A percentile compares a stretch with the other conserved stretches of the same genome.
phyloP scores from a whole-genome alignment of 2,329 filamentous ascomycete species.

The Ceratocystis alfenasii region DNA sequence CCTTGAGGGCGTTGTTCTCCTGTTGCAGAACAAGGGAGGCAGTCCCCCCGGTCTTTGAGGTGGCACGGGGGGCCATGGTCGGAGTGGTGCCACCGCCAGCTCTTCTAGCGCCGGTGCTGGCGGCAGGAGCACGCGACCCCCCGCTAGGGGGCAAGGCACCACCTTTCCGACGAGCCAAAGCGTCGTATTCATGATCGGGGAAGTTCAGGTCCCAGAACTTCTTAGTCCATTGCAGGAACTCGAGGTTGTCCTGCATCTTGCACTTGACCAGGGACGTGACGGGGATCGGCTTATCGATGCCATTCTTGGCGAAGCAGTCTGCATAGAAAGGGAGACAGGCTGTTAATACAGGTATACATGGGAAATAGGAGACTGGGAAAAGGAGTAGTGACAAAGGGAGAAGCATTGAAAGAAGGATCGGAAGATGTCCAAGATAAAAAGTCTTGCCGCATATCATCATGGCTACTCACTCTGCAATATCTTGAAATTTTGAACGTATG shows the following conservation, averaged over 20 bases:
- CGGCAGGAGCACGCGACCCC: constrained; percentile 38
- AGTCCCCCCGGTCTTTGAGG: constrained; percentile 36
- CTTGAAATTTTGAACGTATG: constrained; percentile 98
- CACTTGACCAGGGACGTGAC: constrained; percentile 87
- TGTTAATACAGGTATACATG: constrained; percentile 22
- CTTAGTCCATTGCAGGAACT: constrained; percentile 97
- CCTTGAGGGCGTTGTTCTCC: constrained; percentile 82
- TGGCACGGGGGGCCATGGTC: constrained; percentile 36
- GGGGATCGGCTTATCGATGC: constrained; percentile 78
- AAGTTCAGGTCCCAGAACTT: constrained; percentile 97
- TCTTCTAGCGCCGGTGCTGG: constrained; percentile 38
- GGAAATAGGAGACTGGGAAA: neutral
- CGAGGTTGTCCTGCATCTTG: constrained; percentile 99
- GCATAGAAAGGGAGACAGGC: constrained; percentile 12
- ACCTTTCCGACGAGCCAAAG: constrained; percentile 71
- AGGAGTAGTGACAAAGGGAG: neutral
- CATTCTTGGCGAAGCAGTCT: constrained; percentile 77
- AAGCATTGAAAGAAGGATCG: neutral
- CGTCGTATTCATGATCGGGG: constrained; percentile 93
- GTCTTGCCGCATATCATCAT: neutral
- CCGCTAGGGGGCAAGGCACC: constrained; percentile 46
- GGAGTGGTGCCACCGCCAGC: constrained; percentile 53
- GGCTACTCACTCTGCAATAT: constrained; percentile 71
- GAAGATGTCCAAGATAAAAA: constrained; percentile 1
- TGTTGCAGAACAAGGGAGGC: constrained; percentile 59